Base-by-base conservation (phyloP, 1,139 yeast species). In the Pichia sp. region DNA sequence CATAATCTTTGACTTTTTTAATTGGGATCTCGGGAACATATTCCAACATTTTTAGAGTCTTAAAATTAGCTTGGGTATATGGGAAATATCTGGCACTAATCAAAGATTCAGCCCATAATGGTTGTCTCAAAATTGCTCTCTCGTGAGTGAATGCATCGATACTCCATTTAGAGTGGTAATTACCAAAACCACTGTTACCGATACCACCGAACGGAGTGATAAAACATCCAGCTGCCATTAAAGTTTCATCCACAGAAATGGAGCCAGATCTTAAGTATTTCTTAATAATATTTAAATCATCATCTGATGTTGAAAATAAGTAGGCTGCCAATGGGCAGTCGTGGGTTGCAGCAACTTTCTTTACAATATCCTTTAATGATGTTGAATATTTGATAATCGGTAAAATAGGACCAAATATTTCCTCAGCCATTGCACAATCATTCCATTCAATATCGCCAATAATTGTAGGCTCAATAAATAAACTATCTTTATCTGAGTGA, bases 261-360 rank as follows among this genome's bases (percentile, higher is more conserved):
- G 79, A 89, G 22, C 98, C 98, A 0, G 95, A 83, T 59, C 95
- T 76, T 21, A 89, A 70, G 15, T 39, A 24, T 7, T 70, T 65
- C 51, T 77, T 67, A 46, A 90, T 77, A 41, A 62, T 62, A 37
- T 81, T 72, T 45, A 79, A 70, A 59, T 83, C 85, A 8, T 66
- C 58, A 55, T 75, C 70, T 56, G 75, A 70, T 24, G 76, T 68
- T 15, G 94, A 76, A 64, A 85, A 90, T 30, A 88, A 70, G 63
- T 91, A 91, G 50, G 82, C 72, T 0, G 96, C 96, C 63, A 91
- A 76, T 11, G 99, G 98, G n/a, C 91, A 83, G 66, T 89, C 96
- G 61, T 82, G 88, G 46, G 71, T 57, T 19, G 63, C 58, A 20
- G 71, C 65, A 19, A 88, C 77, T 6, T 75, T 60, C 11, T 65